Evolutionary conservation across 768 basidiomycete species (phyloP), one percentile per base, ranked within the genome.

Genomic region (Gymnopilus dilepis): DNA sequence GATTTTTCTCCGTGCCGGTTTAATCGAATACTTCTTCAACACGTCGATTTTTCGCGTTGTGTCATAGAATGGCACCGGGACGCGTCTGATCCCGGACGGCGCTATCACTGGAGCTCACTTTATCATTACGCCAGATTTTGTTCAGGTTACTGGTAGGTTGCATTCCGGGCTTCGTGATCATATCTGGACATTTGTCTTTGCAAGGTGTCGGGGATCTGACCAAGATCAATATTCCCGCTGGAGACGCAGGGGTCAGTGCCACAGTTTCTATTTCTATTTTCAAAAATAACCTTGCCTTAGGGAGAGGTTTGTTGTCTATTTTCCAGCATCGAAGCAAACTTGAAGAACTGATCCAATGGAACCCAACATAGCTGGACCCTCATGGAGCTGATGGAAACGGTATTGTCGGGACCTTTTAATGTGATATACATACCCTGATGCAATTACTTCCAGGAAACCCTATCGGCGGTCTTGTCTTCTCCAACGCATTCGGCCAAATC

Each of bases 391-490:
- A 84, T 64, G 83, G 84, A 17, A 81, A 83, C 65, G 84, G 82
- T 80, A 68, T 56, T 72, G 52, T 4, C 47, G 37, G 7, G 19
- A 12, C 47, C 22, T 34, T 42, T 24, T 42, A 6, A 19, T 63
- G 30, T 58, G n/a, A 40, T 59, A 53, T 24, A 33, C 37, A 37
- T 43, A 37, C 37, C 34, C 21, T 60, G 24, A 57, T n/a, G n/a
- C 38, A 41, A 13, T 28, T 31, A 30, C 62, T 47, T 51, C 24
- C 59, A 78, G 80, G 84, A 15, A 87, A 85, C 67, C 86, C 83
- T 9, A 82, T 84, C 33, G 90, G 88, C 28, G 87, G 85, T 3
- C 79, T 91, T 42, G 86, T 93, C n/a, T 91, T 91, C 72, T 88
- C 89, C 21, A 81, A 59, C 61, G 88, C 86, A n/a, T 91, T 88